Evolutionary conservation across 2,329 filamentous ascomycete species (phyloP), one percentile per base, ranked within the genome.

Genomic region (Colletotrichum melonis): DNA sequence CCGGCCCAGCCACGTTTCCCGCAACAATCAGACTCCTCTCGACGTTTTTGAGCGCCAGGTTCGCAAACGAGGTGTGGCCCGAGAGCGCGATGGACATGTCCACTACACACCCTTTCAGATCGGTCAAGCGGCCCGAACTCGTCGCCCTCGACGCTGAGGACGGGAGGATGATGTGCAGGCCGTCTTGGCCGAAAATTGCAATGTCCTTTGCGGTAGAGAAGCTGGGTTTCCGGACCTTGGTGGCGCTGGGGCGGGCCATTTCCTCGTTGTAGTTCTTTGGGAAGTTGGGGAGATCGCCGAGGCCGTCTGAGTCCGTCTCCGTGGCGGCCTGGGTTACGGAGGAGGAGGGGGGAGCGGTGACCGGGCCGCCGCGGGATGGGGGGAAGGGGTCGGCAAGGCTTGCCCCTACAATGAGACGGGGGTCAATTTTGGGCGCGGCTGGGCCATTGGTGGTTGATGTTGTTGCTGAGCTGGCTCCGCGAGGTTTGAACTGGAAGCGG

Each of bases 151-250:
- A 89, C 0, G 94, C 92, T 0, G 93, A 91, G 0, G 90, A 84
- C 0, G 95, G 94, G 1, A 97, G 89, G 75, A 94, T 92, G 77
- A 97, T 94, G 81, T 95, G 93, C 22, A 93, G 82, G n/a, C 88
- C 86, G 0, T 83, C 83, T 77, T 96, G 93, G 75, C 91, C 87
- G 11, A 90, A 88, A 68, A 98, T 92, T 59, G 88, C 86, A 62
- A 97, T 82, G 81, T 88, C 85, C 77, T 87, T 84, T 67, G 90
- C 85, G 69, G 89, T 84, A 65, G 92, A 88, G 85, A 95, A 93
- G 77, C 88, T 90, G 26, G 91, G 90, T 78, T 88, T 90, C 67
- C 90, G 87, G 42, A 92, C 81, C 3, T 81, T 80, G 1, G 82
- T 78, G n/a, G 77, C 75, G 60, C 78, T 79, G 5, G 82, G 79